Evolutionary conservation across 1,139 yeast species (phyloP).

Genomic region (Yamadazyma membranifaciens): DNA sequence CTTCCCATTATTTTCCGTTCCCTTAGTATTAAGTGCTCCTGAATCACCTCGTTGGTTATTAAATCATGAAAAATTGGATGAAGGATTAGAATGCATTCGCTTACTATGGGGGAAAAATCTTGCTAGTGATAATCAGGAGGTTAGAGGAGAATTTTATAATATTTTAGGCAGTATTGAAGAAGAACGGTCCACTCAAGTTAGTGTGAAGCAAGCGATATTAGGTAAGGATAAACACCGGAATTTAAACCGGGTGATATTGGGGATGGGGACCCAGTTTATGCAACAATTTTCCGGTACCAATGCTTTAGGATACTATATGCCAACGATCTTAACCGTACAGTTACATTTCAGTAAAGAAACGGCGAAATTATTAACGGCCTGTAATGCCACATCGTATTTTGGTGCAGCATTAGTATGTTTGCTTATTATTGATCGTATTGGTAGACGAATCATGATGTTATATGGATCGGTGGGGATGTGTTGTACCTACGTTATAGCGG

Average conservation of each 20-base stretch:
- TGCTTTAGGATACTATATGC: constrained; percentile 39
- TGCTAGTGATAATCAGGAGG: constrained; percentile 9
- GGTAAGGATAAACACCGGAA: constrained; percentile 15
- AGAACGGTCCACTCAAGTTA: constrained; percentile 12
- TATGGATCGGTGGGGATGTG: constrained; percentile 46
- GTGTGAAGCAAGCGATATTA: constrained; percentile 12
- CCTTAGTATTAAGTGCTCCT: constrained; percentile 30
- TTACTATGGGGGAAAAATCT: constrained; percentile 14
- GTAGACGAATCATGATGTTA: constrained; percentile 55
- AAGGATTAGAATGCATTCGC: constrained; percentile 15
- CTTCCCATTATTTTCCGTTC: constrained; percentile 21
- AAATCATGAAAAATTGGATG: constrained; percentile 15
- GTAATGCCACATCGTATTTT: constrained; percentile 55
- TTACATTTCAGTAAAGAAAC: constrained; percentile 27
- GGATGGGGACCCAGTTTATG: constrained; percentile 35
- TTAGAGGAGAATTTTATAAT: constrained; percentile 15
- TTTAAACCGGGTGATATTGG: constrained; percentile 35
- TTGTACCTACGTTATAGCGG: constrained; percentile 34
- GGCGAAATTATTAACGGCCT: constrained; percentile 49
- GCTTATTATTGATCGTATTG: constrained; percentile 54
- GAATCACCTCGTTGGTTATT: constrained; percentile 48
- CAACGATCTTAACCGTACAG: constrained; percentile 29
- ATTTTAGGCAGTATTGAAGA: constrained; percentile 16
- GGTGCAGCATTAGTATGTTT: constrained; percentile 56
- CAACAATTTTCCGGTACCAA: constrained; percentile 45